A percentile compares a stretch with the other conserved stretches of the same genome.
These are phyloP conservation scores for Immersiporthe knoxdaviesiana DNA, from an alignment of 2,329 filamentous ascomycete genomes.

Conservation along the genomic window DNA sequence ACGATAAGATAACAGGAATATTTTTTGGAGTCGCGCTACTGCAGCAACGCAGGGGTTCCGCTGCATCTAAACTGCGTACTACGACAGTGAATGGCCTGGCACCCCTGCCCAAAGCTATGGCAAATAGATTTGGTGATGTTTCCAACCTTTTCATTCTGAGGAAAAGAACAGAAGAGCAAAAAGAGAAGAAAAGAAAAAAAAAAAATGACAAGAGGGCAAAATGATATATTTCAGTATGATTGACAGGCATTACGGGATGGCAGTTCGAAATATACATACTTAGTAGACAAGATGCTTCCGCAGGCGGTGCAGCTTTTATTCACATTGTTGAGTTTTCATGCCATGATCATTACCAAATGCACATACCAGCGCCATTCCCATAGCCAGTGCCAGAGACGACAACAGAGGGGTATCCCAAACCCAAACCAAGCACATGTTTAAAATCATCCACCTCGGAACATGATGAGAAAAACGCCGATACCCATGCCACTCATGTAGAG, in stretches of 20 bases:
- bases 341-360: not conserved
- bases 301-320: not conserved
- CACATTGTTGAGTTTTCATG: not conserved
- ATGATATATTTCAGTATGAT: not conserved
- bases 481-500: not conserved
- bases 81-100: not conserved
- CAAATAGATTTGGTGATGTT: not conserved
- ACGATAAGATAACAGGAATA: conserved; percentile 26
- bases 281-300: not conserved
- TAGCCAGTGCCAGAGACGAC: conserved; percentile 2
- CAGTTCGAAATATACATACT: too few relatives aligned
- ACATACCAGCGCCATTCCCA: not conserved
- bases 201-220: not conserved
- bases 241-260: too few relatives aligned
- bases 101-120: not conserved
- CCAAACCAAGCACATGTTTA: not conserved
- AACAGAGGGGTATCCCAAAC: conserved; percentile 16
- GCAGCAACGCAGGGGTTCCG: conserved; percentile 18
- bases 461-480: conserved; percentile 10
- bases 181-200: not conserved
- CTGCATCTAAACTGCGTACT: not conserved
- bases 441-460: not conserved
- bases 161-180: not conserved
- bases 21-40: conserved; percentile 11
- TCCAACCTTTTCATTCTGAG: not conserved